Conservation (phyloP, 495 filamentous ascomycete genomes). For the Hyaloscypha finlandica region DNA sequence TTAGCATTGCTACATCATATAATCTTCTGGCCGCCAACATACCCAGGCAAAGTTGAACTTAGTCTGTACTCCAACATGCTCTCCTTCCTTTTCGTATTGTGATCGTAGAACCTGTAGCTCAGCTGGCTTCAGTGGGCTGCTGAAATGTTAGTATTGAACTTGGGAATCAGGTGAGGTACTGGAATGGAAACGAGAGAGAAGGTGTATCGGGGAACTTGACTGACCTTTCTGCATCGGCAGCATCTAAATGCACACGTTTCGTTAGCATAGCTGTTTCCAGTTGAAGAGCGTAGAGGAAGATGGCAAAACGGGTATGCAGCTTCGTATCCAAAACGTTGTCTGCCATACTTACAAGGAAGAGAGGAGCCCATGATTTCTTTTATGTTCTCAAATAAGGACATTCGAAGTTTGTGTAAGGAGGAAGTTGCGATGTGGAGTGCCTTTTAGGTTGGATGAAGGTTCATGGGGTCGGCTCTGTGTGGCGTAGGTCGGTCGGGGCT, state of each 20-base stretch:
- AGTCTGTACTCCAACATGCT: constrained; percentile 94
- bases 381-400: constrained; percentile 11
- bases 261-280: constrained; percentile 34
- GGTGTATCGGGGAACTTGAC: constrained; percentile 27
- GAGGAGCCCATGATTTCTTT: constrained; percentile 56
- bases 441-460: background rate
- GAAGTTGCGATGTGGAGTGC: constrained; percentile 25
- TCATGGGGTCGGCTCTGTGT: constrained; percentile 15
- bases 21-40: constrained; percentile 29
- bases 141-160: constrained; percentile 13
- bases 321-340: constrained; percentile 26
- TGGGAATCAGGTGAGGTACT: background rate
- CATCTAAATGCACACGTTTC: constrained; percentile 60
- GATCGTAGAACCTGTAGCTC: constrained; percentile 89
- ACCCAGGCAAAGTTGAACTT: constrained; percentile 99
- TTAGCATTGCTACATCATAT: constrained; percentile 7
- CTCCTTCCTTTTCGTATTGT: constrained; percentile 95
- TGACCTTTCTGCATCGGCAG: constrained; percentile 95
- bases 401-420: constrained; percentile 5
- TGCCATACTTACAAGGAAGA: constrained; percentile 66
- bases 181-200: background rate
- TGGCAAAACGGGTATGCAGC: constrained; percentile 29
- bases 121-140: constrained; percentile 75
- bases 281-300: constrained; percentile 26
- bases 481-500: constrained; percentile 15